Base-by-base conservation (phyloP, 2,329 filamentous ascomycete genomes). In the Monosporascus sp. region DNA sequence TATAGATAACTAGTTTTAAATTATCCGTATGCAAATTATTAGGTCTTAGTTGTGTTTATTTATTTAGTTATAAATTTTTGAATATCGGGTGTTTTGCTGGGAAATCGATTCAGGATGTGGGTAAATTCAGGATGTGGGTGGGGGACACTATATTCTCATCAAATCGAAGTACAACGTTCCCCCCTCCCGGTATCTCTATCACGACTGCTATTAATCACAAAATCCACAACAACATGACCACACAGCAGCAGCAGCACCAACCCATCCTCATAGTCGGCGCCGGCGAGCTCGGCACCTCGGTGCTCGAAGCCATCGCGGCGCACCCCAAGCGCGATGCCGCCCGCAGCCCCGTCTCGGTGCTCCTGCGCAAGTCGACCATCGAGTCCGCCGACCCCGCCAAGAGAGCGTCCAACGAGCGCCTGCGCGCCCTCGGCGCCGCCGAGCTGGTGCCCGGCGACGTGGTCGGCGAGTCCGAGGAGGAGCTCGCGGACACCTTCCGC, bases 211-310 rank as follows among this genome's bases (percentile, higher is more conserved):
- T 4, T 20, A 28, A 47, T 28, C 44, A 14, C 24, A n/a, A 35
- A 37, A 24, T 24, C 22, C 20, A 6, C 38, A 15, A 37, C 28
- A 28, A n/a, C 11, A 22, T 9, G 7, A 17, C 20, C 14, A 20
- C 14, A 28, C 31, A 47, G 52, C 55, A 18, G 31, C 35, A 22
- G 31, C 35, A 22, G 48, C 50, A 18, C 8, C 55, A 51, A 18
- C 65, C 68, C 14, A 63, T 87, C 53, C 81, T 88, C 49, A 73
- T 88, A 49, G 70, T 89, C 54, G 85, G 86, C 50, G 81, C 81
- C n/a, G 85, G 85, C 54, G 85, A 88, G 70, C 78, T 88, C 15
- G 86, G 85, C 48, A 69, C 73, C 5, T 74, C 79, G 17, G 72
- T 88, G 53, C 70, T 87, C 17, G 65, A 74, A 35, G 71, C 76